Base-by-base conservation (phyloP, 192 early-diverging fungal species). In the Diversispora epigaea region DNA sequence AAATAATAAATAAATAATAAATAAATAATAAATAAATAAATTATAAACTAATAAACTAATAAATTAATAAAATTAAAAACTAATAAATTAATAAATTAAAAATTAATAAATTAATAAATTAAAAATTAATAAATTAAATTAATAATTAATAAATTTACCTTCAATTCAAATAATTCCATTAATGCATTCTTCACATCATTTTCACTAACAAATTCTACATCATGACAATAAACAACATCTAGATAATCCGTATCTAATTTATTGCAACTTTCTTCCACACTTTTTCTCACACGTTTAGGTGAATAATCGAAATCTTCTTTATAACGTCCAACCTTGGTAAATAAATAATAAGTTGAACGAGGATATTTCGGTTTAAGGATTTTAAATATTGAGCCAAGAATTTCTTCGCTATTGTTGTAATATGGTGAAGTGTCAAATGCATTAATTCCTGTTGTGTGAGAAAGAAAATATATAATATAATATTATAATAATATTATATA, bases 301-400 rank as follows among this genome's bases (percentile, higher is more conserved):
- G 86, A 87, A 74, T 91, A 93, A 73, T 93, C 87, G 83, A 90
- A 92, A 17, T 91, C 88, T 1, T 79, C 62, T 41, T 68, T 83
- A 63, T 93, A 93, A 19, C 92, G 85, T 0, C 92, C 92, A n/a
- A 86, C 78, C 61, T 93, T 93, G 15, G 92, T 93, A 66, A 86
- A 83, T 46, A 92, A 79, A 55, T 87, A 83, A 78, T 93, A 93
- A 11, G 76, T 79, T 2, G 85, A 84, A n/a, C 92, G 84, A 50
- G 90, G 89, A 49, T 84, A 89, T 40, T 88, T 84, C 3, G 60
- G 56, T 8, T 66, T 58, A 50, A 93, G 73, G 10, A 71, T 50
- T 2, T 73, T 58, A 0, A 93, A 77, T 1, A 88, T 90, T 4
- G 86, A 78, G 14, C 92, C 91, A 3, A 93, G 86, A 44, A 88